phyloP scores from a whole-genome alignment of 129 eudicot genomes.

The Pittosporum tobira region DNA sequence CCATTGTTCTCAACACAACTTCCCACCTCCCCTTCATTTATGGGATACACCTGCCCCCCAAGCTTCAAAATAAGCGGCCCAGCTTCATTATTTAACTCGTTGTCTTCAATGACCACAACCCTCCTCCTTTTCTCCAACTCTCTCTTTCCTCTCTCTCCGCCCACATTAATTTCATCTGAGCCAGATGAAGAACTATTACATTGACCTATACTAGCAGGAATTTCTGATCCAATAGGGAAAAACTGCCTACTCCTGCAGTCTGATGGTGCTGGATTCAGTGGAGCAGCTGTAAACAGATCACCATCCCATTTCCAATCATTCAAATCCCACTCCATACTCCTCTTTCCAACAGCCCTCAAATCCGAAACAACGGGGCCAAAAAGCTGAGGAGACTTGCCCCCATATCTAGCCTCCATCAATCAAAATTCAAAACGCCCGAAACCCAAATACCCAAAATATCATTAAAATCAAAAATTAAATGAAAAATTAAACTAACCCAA shows the following conservation, averaged over 20 bases:
- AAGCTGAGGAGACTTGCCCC: slow-evolving; percentile 18
- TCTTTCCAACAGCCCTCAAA: slow-evolving; percentile 23
- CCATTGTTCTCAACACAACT: slow-evolving; percentile 20
- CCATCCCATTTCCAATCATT: slow-evolving; percentile 51
- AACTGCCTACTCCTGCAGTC: slow-evolving; percentile 23
- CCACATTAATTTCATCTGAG: slow-evolving; percentile 21
- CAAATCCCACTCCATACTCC: slow-evolving; percentile 40
- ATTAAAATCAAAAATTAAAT: no score
- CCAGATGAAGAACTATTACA: slow-evolving; percentile 32
- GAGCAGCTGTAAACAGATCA: slow-evolving; percentile 35
- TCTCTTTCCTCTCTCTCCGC: slow-evolving; percentile 3
- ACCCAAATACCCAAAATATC: background rate
- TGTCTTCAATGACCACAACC: slow-evolving; percentile 18
- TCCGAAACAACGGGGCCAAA: slow-evolving; percentile 12
- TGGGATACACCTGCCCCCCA: slow-evolving; percentile 5
- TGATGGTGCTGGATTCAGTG: slow-evolving; percentile 8
- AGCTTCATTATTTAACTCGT: slow-evolving; percentile 8
- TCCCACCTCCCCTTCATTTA: slow-evolving; percentile 4
- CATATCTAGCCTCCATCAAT: slow-evolving; percentile 20
- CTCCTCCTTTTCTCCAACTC: slow-evolving; percentile 37
- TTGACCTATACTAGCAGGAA: slow-evolving; percentile 3
- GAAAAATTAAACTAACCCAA: no score
- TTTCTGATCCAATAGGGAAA: slow-evolving; percentile 20
- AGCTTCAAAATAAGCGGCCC: slow-evolving; percentile 18
- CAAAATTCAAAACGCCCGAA: background rate